phyloP scores from a whole-genome alignment of 805 yeast species.

The Sugiyamaella chiloensis region DNA sequence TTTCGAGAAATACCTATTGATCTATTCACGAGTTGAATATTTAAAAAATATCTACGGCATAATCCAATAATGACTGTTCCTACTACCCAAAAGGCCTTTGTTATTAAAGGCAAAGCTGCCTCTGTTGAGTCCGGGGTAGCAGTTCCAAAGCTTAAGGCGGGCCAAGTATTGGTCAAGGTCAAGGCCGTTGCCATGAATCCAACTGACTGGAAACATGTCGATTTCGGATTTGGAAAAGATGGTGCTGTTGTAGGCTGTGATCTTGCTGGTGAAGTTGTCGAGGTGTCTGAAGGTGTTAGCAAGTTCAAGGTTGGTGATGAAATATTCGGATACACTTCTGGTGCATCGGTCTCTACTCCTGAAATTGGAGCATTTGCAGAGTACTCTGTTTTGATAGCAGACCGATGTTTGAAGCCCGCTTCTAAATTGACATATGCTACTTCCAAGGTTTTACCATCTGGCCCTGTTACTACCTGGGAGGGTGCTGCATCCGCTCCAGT shows the following conservation, averaged over 20 bases:
- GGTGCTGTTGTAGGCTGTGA: slow-evolving; percentile 15
- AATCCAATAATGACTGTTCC: slow-evolving; percentile 5
- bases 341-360: slow-evolving; percentile 43
- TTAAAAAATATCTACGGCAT: neutral
- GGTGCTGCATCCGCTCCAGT: slow-evolving; percentile 62
- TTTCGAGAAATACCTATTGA: neutral
- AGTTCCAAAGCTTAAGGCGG: slow-evolving; percentile 8
- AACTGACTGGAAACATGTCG: slow-evolving; percentile 52
- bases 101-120: slow-evolving; percentile 10
- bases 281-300: slow-evolving; percentile 13
- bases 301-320: slow-evolving; percentile 50
- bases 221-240: slow-evolving; percentile 34
- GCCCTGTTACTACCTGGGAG: slow-evolving; percentile 49
- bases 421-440: slow-evolving; percentile 20
- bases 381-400: slow-evolving; percentile 43
- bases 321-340: slow-evolving; percentile 55
- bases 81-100: slow-evolving; percentile 13
- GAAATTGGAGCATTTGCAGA: slow-evolving; percentile 60
- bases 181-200: slow-evolving; percentile 17
- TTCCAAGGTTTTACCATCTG: slow-evolving; percentile 36
- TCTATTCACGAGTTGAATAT: neutral
- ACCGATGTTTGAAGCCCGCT: slow-evolving; percentile 31
- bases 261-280: slow-evolving; percentile 15
- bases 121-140: slow-evolving; percentile 6
- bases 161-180: slow-evolving; percentile 13